Evolutionary conservation across 805 yeast genomes (phyloP).

Genomic region (Hanseniaspora hatyaiensis): DNA sequence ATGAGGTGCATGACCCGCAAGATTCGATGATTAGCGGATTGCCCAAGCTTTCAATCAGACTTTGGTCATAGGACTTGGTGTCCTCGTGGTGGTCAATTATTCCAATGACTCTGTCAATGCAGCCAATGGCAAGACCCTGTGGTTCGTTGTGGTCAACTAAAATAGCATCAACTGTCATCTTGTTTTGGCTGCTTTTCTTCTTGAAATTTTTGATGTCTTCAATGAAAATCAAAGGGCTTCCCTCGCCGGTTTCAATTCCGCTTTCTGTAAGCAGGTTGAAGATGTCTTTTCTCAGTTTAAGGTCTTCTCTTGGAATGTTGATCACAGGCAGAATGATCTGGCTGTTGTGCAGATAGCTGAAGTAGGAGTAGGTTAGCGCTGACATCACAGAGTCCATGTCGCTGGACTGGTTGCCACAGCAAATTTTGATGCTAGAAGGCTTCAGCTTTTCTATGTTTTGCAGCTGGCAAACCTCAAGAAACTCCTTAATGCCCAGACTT

Average conservation of each 20-base stretch:
- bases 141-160: slow-evolving; percentile 76
- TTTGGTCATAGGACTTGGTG: slow-evolving; percentile 38
- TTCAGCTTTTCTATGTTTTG: slow-evolving; percentile 4
- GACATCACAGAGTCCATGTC: slow-evolving; percentile 80
- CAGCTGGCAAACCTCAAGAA: slow-evolving; percentile 1
- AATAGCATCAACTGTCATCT: slow-evolving; percentile 29
- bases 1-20: slow-evolving; percentile 69
- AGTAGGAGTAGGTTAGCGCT: slow-evolving; percentile 61
- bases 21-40: slow-evolving; percentile 50
- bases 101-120: slow-evolving; percentile 35
- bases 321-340: slow-evolving; percentile 52
- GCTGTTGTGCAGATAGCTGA: slow-evolving; percentile 32
- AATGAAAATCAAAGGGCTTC: slow-evolving; percentile 41
- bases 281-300: slow-evolving; percentile 62
- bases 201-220: slow-evolving; percentile 46
- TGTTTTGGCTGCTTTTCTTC: slow-evolving; percentile 19
- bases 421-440: slow-evolving; percentile 1
- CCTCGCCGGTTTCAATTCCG: background rate
- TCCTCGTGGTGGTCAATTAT: slow-evolving; percentile 88
- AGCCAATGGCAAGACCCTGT: slow-evolving; percentile 37
- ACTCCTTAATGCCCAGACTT: slow-evolving; percentile 1
- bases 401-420: slow-evolving; percentile 68
- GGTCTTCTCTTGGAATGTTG: slow-evolving; percentile 57
- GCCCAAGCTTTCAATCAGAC: slow-evolving; percentile 22
- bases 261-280: slow-evolving; percentile 37